Evolutionary conservation across 2,329 filamentous ascomycete species (phyloP).

Genomic region (Aspergillus arachidicola): DNA sequence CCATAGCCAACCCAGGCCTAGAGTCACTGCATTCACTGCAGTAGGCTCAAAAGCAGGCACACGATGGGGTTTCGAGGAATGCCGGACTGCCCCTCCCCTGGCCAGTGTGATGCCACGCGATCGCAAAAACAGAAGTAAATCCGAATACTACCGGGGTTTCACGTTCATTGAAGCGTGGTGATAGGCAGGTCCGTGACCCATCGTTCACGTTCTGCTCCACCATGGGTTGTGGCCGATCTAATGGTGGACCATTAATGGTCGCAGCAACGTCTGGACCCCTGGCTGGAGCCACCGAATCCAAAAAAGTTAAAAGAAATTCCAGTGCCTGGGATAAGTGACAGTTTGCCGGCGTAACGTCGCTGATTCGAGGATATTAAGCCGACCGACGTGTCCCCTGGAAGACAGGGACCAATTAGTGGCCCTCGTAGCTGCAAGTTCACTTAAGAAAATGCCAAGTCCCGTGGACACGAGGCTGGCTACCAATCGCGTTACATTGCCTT

Average conservation of each 20-base stretch:
- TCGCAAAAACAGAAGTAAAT: constrained; percentile 23
- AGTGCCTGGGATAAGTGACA: not conserved
- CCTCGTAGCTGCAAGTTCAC: not conserved
- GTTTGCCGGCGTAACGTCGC: not conserved
- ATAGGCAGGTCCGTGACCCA: constrained; percentile 28
- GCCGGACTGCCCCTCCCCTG: constrained; percentile 9
- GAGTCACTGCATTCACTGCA: not conserved
- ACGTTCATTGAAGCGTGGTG: constrained; percentile 6
- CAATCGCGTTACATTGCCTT: not conserved
- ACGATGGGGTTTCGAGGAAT: constrained; percentile 9
- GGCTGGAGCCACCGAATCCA: not conserved
- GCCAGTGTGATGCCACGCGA: constrained; percentile 11
- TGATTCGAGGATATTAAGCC: constrained; percentile 1
- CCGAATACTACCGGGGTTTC: constrained; percentile 20
- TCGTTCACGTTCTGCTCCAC: constrained; percentile 21
- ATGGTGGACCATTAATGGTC: constrained; percentile 2
- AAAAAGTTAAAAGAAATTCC: constrained; percentile 1
- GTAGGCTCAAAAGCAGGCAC: not conserved
- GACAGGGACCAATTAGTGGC: not conserved
- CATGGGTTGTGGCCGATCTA: constrained; percentile 4
- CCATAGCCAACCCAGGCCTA: not conserved
- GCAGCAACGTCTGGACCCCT: constrained; percentile 1
- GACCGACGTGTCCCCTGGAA: constrained; percentile 2
- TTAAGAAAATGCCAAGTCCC: constrained; percentile 2
- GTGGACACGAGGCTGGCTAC: not conserved